Percentiles rank a stretch among this genome's conserved stretches.
These are phyloP conservation scores for Dioszegia crocea DNA, from an alignment of 768 basidiomycete genomes.

Conservation along the genomic window DNA sequence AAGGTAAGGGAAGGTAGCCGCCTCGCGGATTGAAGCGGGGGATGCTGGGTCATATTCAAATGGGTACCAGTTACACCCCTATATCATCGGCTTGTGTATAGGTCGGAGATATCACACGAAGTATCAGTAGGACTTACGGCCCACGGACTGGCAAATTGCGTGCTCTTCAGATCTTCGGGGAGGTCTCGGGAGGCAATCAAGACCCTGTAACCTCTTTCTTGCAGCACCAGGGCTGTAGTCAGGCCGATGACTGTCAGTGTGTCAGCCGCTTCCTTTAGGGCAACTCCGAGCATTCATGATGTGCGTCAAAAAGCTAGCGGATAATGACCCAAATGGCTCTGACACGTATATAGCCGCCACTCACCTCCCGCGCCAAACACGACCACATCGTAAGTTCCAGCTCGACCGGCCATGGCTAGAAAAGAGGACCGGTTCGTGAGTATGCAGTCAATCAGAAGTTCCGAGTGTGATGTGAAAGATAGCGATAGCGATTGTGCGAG, in stretches of 20 bases:
- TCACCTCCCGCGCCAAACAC: constrained; percentile 47
- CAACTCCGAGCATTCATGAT: neutral
- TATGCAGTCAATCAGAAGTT: no score
- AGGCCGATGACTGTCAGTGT: constrained; percentile 48
- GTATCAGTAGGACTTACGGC: no score
- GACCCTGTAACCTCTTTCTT: constrained; percentile 31
- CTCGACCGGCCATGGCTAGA: no score
- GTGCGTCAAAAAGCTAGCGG: neutral
- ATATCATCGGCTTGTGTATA: neutral
- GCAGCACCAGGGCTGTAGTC: constrained; percentile 42
- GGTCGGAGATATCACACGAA: no score
- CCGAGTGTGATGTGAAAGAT: no score
- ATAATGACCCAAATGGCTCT: neutral
- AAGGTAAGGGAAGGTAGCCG: constrained; percentile 29
- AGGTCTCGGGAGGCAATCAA: constrained; percentile 47
- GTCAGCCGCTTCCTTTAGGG: neutral
- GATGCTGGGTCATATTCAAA: constrained; percentile 23
- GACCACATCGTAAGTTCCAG: constrained; percentile 28
- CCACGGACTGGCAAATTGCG: constrained; percentile 50
- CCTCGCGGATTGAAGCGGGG: constrained; percentile 25
- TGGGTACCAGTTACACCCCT: constrained; percentile 49
- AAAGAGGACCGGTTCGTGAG: no score
- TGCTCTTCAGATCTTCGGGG: constrained; percentile 41
- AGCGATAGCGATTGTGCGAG: no score
- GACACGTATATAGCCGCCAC: neutral